These are phyloP conservation scores for Aspergillus biplanus DNA, from an alignment of 495 filamentous ascomycete genomes.

Conservation along the genomic window DNA sequence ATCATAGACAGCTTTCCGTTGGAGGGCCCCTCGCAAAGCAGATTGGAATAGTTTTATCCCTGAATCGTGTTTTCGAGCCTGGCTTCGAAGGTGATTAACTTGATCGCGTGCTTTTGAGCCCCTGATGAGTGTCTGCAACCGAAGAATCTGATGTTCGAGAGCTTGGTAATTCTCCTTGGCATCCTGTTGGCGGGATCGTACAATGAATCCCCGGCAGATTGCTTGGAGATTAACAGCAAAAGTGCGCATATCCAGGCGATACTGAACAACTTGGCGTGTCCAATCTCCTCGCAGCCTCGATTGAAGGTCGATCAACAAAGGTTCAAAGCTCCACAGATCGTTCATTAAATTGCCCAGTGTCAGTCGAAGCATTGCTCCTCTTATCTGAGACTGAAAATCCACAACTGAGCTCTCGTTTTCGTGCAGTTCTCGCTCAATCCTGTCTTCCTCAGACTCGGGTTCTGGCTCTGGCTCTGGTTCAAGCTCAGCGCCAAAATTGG, in stretches of 20 bases:
- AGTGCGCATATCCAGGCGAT: conserved; percentile 74
- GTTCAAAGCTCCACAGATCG: conserved; percentile 86
- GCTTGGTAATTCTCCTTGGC: conserved; percentile 70
- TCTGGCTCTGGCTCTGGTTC: conserved; percentile 66
- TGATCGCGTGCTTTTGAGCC: conserved; percentile 74
- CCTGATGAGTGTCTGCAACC: conserved; percentile 82
- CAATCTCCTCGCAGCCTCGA: conserved; percentile 79
- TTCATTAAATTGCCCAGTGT: conserved; percentile 84
- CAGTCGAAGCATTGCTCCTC: conserved; percentile 78
- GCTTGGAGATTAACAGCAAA: conserved; percentile 82
- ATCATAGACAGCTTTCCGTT: conserved; percentile 49
- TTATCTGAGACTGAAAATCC: conserved; percentile 86
- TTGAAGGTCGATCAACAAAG: conserved; percentile 77
- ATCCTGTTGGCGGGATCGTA: conserved; percentile 63
- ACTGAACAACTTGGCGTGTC: conserved; percentile 75
- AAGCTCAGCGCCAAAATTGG: conserved; percentile 86
- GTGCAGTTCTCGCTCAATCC: conserved; percentile 79
- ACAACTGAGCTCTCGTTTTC: conserved; percentile 71
- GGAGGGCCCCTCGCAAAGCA: conserved; percentile 63
- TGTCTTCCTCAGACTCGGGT: conserved; percentile 87
- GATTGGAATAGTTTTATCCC: conserved; percentile 64
- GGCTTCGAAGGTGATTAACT: conserved; percentile 64
- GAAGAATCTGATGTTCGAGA: conserved; percentile 71
- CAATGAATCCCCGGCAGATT: conserved; percentile 75
- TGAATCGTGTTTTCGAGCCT: conserved; percentile 59